Conservation (phyloP, 2,329 filamentous ascomycete genomes). For the Xylariaceae sp. region DNA sequence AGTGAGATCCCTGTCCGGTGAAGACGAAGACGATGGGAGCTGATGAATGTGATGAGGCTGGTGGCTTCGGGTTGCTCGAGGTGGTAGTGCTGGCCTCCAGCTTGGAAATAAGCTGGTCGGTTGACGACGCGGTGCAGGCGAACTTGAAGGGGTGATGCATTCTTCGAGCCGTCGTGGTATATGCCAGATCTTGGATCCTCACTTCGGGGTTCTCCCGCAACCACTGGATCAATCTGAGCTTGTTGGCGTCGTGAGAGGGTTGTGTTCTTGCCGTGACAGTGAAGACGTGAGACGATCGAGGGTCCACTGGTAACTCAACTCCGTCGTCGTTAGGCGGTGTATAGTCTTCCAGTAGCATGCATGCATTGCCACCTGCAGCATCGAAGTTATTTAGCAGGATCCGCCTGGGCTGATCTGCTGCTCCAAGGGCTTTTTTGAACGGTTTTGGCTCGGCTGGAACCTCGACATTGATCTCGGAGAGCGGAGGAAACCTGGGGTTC, state of each 20-base stretch:
- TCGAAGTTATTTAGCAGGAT: constrained; percentile 23
- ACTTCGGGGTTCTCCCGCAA: too few relatives aligned
- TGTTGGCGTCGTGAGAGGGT: too few relatives aligned
- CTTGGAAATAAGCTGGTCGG: constrained; percentile 40
- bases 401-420: constrained; percentile 33
- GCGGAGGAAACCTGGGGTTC: constrained; percentile 12
- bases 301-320: not conserved
- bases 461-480: constrained; percentile 17
- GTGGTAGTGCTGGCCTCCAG: constrained; percentile 29
- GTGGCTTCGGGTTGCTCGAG: too few relatives aligned
- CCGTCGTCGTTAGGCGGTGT: not conserved
- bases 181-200: not conserved
- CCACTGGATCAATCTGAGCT: too few relatives aligned
- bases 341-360: constrained; percentile 19
- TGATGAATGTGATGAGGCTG: not conserved
- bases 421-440: constrained; percentile 27
- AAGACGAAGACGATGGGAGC: constrained; percentile 26
- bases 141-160: constrained; percentile 10
- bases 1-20: constrained; percentile 26
- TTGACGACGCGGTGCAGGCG: constrained; percentile 3
- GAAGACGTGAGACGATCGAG: too few relatives aligned
- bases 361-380: constrained; percentile 21
- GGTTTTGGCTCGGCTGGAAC: constrained; percentile 34
- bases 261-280: too few relatives aligned
- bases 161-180: constrained; percentile 20